Evolutionary conservation across 2,329 filamentous ascomycete species (phyloP), one percentile per base, ranked within the genome.

Genomic region (Penicillium sp.): DNA sequence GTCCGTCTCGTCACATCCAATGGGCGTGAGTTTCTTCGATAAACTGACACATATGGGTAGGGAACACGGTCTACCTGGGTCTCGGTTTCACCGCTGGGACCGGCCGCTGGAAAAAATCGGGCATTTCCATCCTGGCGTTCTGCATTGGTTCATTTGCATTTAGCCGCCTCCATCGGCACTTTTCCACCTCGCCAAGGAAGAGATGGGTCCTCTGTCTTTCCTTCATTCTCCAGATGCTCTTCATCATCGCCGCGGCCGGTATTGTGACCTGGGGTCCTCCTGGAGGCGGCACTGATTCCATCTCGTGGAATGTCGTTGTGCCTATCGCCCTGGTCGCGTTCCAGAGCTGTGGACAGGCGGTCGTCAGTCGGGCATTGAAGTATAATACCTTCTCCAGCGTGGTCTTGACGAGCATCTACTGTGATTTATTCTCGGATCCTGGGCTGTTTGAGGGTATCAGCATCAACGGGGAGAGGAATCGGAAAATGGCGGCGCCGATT

Each of bases 361-460:
- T 89, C n/a, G 79, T 79, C 0, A 87, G 83, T 53, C 70, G 86
- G 3, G 80, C 84, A 0, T 64, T 91, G 44, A 77, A 81, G 54
- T 84, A 82, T 58, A 81, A 80, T 41, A 79, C 81, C 2, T 68
- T 91, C 13, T 89, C 86, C 0, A 88, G 83, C 45, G 86, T 89
- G n/a, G 87, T 90, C 3, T 65, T 93, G 43, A 91, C 87, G 1
- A 88, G 84, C 58, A 81, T 87, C 47, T 91, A 90, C 68, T 89
- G 85, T 58, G 87, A 91, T 60, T 58, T 91, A 14, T 87, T 87
- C 52, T 84, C 81, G 1, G 84, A 88, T 54, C 66, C 72, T 7
- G 68, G 7, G 11, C 21, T 23, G 11, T 23, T 23, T 11, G 21
- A 23, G 7, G 21, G 21, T 7, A 23, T 23, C 21, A 7, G 21